phyloP scores from a whole-genome alignment of 257 asterid species.

The Ligustrum vulgare region DNA sequence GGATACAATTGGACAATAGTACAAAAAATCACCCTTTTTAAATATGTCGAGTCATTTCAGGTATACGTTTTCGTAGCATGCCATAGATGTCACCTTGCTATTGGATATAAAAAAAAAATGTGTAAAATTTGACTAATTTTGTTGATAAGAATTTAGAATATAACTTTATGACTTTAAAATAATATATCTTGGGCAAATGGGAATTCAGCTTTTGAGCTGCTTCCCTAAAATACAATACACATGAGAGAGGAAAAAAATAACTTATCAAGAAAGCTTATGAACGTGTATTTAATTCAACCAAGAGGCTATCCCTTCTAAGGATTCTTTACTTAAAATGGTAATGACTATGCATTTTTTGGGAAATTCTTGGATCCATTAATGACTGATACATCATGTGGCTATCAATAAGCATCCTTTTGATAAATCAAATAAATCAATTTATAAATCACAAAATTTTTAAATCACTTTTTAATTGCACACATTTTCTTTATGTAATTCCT shows the following conservation, averaged over 20 bases:
- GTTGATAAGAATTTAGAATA: constrained; percentile 56
- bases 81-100: neutral
- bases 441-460: too few species aligned
- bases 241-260: constrained; percentile 16
- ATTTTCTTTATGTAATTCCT: too few species aligned
- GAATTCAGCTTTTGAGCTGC: constrained; percentile 65
- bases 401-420: too few species aligned
- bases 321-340: constrained; percentile 36
- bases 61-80: neutral
- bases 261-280: constrained; percentile 39
- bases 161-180: constrained; percentile 32
- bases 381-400: constrained; percentile 25
- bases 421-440: too few species aligned
- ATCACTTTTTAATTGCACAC: too few species aligned
- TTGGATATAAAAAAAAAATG: neutral
- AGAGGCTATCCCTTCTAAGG: constrained; percentile 17
- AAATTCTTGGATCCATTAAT: constrained; percentile 29
- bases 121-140: constrained; percentile 34
- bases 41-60: neutral
- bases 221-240: constrained; percentile 47
- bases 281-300: constrained; percentile 32
- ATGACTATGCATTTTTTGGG: constrained; percentile 24
- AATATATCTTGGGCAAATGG: constrained; percentile 73
- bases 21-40: neutral
- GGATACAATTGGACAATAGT: too few species aligned